Evolutionary conservation across 2,329 filamentous ascomycete genomes (phyloP).

Genomic region (Cercospora citrullina): DNA sequence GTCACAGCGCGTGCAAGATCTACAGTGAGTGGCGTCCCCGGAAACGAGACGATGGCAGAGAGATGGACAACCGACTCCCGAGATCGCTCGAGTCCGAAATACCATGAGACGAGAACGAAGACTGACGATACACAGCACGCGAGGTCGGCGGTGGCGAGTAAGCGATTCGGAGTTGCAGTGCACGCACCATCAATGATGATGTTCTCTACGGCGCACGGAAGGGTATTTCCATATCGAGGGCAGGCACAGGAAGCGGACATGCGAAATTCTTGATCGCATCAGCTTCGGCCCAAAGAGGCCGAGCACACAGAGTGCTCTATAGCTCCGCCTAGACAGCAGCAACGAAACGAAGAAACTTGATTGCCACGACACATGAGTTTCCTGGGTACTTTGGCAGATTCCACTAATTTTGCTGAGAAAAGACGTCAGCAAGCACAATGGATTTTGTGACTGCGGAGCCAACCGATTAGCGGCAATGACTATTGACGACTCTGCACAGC

Average conservation of each 20-base stretch:
- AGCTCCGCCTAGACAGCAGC: slow-evolving; percentile 24
- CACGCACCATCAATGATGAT: slow-evolving; percentile 17
- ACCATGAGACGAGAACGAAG: slow-evolving; percentile 3
- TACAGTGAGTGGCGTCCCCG: slow-evolving; percentile 68
- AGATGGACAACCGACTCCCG: not conserved
- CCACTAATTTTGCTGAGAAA: not conserved
- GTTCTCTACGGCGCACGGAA: slow-evolving; percentile 20
- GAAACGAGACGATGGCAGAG: not conserved
- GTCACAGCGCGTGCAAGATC: slow-evolving; percentile 96
- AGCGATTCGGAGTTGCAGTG: slow-evolving; percentile 15
- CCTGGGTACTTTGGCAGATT: not conserved
- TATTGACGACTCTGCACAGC: not conserved
- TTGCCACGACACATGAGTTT: slow-evolving; percentile 12
- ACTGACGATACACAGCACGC: slow-evolving; percentile 16
- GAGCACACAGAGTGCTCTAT: slow-evolving; percentile 19
- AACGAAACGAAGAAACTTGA: slow-evolving; percentile 24
- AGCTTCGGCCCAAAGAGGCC: slow-evolving; percentile 16
- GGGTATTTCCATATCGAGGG: slow-evolving; percentile 8
- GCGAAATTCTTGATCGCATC: slow-evolving; percentile 12
- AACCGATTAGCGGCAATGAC: not conserved
- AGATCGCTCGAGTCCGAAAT: not conserved
- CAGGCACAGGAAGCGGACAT: slow-evolving; percentile 20
- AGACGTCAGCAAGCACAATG: not conserved
- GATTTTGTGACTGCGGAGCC: not conserved
- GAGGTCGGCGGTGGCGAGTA: slow-evolving; percentile 23